Percentiles rank a stretch among this genome's conserved stretches.
phyloP scores from a whole-genome alignment of 108 stramenopile species.

The Cyclotella sp. region DNA sequence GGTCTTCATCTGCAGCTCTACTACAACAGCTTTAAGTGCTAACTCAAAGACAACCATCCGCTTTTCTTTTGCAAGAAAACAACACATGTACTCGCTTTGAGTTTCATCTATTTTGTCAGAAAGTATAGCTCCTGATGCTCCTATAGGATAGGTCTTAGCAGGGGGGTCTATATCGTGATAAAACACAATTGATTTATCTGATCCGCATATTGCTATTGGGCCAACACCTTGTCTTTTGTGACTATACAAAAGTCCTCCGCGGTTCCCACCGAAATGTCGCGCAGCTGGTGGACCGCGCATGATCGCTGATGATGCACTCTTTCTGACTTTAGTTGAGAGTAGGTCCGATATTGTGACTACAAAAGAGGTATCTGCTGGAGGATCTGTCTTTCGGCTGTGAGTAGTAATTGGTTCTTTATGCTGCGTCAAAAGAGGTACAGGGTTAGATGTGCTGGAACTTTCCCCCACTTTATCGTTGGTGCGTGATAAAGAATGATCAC shows the following conservation, averaged over 20 bases:
- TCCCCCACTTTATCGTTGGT: too few species aligned
- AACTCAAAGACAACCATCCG: slow-evolving; percentile 87
- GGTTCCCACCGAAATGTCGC: slow-evolving; percentile 89
- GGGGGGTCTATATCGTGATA: slow-evolving; percentile 74
- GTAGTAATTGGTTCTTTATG: not conserved
- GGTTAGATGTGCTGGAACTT: too few species aligned
- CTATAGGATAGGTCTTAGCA: slow-evolving; percentile 84
- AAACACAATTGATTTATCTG: slow-evolving; percentile 90
- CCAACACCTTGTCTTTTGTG: slow-evolving; percentile 61
- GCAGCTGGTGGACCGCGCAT: slow-evolving; percentile 89
- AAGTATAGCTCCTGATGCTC: slow-evolving; percentile 87
- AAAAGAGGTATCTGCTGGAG: slow-evolving; percentile 41
- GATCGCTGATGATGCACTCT: slow-evolving; percentile 82
- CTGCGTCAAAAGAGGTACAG: too few species aligned
- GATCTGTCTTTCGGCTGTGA: not conserved
- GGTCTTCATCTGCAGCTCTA: slow-evolving; percentile 93
- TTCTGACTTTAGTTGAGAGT: slow-evolving; percentile 75
- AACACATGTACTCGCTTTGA: slow-evolving; percentile 87
- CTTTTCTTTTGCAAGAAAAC: slow-evolving; percentile 90
- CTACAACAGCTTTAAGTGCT: slow-evolving; percentile 76
- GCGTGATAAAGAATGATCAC: not conserved
- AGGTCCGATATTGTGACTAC: slow-evolving; percentile 61
- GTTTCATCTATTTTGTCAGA: slow-evolving; percentile 83
- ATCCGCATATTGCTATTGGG: slow-evolving; percentile 83
- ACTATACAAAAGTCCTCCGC: slow-evolving; percentile 67